Percentiles rank a stretch among this genome's conserved stretches.
Conservation (phyloP, 2,329 filamentous ascomycete genomes). For the Epichloe hybrida region DNA sequence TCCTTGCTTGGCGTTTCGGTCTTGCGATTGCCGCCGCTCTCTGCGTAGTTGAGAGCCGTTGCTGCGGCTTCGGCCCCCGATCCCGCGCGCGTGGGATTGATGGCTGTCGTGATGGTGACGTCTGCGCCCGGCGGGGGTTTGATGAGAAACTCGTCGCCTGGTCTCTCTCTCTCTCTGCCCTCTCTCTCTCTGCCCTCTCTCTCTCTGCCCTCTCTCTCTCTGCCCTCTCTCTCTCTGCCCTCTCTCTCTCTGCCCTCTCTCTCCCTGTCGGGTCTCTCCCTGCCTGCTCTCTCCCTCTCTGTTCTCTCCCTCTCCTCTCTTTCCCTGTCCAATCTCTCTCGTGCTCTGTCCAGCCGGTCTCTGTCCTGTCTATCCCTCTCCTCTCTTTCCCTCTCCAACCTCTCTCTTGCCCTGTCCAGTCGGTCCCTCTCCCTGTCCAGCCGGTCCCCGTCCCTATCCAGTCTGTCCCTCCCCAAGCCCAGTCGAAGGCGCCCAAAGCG, state of each 20-base stretch:
- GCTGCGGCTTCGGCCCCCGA: not conserved
- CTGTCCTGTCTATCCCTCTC: too few species aligned
- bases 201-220: not conserved
- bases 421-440: too few species aligned
- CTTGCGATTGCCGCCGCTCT: not conserved
- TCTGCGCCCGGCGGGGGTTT: not conserved
- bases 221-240: not conserved
- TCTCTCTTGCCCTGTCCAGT: too few species aligned
- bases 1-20: not conserved
- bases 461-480: too few species aligned
- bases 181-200: not conserved
- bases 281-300: not conserved
- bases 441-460: too few species aligned
- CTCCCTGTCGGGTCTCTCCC: not conserved
- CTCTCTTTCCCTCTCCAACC: too few species aligned
- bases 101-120: not conserved
- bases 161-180: not conserved
- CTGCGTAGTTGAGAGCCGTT: not conserved
- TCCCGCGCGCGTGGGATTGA: not conserved
- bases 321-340: too few species aligned
- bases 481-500: accelerated
- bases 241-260: not conserved
- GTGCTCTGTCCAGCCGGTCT: too few species aligned
- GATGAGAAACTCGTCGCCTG: not conserved
- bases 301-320: not conserved